Base-by-base conservation (phyloP, 1,284 basidiomycete species). In the Afroboletus lepidellus region DNA sequence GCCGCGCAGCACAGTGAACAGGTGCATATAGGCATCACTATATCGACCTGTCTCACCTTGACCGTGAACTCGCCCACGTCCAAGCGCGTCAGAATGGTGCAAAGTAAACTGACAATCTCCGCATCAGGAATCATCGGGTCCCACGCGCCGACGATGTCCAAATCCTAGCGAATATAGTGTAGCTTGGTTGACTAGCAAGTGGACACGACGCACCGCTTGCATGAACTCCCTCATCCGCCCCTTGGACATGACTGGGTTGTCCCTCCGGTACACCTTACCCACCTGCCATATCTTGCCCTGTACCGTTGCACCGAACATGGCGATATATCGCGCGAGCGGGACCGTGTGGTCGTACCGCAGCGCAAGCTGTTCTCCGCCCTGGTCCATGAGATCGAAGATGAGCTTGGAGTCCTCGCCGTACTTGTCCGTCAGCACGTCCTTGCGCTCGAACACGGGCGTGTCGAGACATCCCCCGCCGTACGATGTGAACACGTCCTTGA, bases 141-240 rank as follows among this genome's bases (percentile, higher is more conserved):
- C 84, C 91, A 96, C 8, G 72, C 67, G 23, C 96, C 96, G n/a
- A 92, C 85, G 57, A 99, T 95, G 72, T 99, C 97, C 64, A 98
- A 92, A 72, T 99, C 96, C 94, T 73, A 51, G 32, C 1, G n/a
- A n/a, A n/a, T n/a, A n/a, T n/a, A n/a, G n/a, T n/a, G n/a, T n/a
- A n/a, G n/a, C n/a, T n/a, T n/a, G n/a, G n/a, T n/a, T n/a, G n/a
- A n/a, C n/a, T n/a, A 6, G 8, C 32, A 7, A 16, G 12, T 15
- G 32, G 15, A 33, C 32, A 16, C 32, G 15, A 33, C 32, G 32
- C 32, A 95, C 93, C 59, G 96, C 98, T 74, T 99, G 96, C 68
- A 93, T 95, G 69, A 99, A 99, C 75, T 99, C 96, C 57, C 96
- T 83, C 94, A 99, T 98, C 34, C 96, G 81, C 5, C 96, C 96